phyloP scores from a whole-genome alignment of 257 asterid species.

The Solanum boliviense region DNA sequence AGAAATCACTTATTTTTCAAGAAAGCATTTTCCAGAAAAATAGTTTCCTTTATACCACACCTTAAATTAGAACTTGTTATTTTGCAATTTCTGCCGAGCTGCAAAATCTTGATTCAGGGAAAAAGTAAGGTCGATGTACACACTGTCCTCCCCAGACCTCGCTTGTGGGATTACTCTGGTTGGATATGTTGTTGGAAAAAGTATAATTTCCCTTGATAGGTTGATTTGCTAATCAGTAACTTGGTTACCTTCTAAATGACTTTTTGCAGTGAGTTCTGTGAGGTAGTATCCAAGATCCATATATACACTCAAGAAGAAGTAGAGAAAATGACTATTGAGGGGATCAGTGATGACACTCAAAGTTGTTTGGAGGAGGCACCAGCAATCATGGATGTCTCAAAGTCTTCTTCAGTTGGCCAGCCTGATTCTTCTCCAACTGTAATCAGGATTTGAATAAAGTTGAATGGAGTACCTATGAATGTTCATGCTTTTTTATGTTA shows the following conservation, averaged over 20 bases:
- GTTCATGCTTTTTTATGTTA: background rate
- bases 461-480: background rate
- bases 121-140: background rate
- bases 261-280: conserved; percentile 69
- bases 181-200: background rate
- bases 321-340: conserved; percentile 69
- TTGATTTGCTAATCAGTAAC: background rate
- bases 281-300: conserved; percentile 77
- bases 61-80: background rate
- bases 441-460: conserved; percentile 25
- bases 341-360: conserved; percentile 74
- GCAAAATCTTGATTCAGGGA: background rate
- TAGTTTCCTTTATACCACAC: background rate
- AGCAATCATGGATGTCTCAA: conserved; percentile 38
- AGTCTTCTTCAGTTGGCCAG: conserved; percentile 73
- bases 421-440: conserved; percentile 49
- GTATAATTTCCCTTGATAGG: background rate
- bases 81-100: background rate
- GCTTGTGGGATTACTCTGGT: background rate
- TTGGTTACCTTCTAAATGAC: background rate
- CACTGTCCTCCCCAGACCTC: background rate
- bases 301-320: conserved; percentile 88
- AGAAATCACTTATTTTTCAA: background rate
- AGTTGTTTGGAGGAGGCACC: conserved; percentile 94
- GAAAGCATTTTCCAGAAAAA: background rate